Conservation (phyloP, 1,139 yeast species). For the Zygosaccharomyces sapae region DNA sequence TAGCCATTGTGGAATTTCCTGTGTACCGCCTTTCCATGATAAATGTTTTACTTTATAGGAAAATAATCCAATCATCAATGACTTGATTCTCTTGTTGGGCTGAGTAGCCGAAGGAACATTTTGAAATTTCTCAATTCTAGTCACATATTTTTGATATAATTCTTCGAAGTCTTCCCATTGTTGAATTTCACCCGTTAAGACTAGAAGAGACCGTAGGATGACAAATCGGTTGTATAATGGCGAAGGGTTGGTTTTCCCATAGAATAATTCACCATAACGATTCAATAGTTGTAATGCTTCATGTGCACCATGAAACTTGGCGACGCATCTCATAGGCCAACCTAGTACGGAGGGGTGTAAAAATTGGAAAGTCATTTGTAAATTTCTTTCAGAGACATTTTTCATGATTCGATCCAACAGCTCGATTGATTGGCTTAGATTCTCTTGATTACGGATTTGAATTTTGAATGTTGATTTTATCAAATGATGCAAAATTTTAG, state of each 20-base stretch:
- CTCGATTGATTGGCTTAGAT: constrained; percentile 29
- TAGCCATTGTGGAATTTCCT: constrained; percentile 32
- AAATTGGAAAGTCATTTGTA: constrained; percentile 23
- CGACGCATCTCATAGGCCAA: constrained; percentile 35
- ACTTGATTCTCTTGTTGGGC: constrained; percentile 25
- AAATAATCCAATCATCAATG: constrained; percentile 31
- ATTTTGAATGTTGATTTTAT: constrained; percentile 43
- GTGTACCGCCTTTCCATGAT: constrained; percentile 24
- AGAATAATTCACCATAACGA: constrained; percentile 31
- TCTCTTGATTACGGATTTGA: constrained; percentile 35
- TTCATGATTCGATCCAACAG: constrained; percentile 34
- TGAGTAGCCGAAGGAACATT: constrained; percentile 29
- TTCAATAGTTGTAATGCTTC: constrained; percentile 35
- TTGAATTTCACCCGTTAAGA: constrained; percentile 32
- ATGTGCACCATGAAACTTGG: constrained; percentile 32
- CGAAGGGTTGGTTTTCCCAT: constrained; percentile 23
- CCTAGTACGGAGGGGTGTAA: constrained; percentile 36
- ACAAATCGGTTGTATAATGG: constrained; percentile 26
- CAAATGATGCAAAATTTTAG: constrained; percentile 42
- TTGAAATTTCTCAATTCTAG: constrained; percentile 34
- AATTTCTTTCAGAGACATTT: constrained; percentile 24
- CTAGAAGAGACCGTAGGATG: constrained; percentile 34
- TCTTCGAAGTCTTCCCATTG: constrained; percentile 37
- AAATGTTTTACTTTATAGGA: constrained; percentile 34
- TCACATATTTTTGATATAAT: constrained; percentile 29